Percentiles rank a stretch among this genome's conserved stretches.
These are phyloP conservation scores for Gamarada debralockiae DNA, from an alignment of 495 filamentous ascomycete genomes.

Conservation along the genomic window DNA sequence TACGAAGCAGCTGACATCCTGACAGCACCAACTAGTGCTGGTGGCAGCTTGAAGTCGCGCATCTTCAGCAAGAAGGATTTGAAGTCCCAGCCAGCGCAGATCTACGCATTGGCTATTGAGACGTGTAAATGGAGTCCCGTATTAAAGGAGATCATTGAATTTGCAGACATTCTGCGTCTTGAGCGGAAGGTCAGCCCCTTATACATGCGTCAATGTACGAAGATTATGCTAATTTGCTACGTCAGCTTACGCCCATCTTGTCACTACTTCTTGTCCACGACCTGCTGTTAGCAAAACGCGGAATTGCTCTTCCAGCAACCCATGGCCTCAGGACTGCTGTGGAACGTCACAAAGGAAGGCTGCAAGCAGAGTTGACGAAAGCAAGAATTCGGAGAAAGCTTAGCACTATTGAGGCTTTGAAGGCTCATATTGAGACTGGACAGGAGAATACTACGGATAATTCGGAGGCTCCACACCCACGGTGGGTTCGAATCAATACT, in stretches of 20 bases:
- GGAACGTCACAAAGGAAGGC: constrained; percentile 73
- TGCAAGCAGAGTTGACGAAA: constrained; percentile 77
- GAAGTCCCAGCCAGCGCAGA: constrained; percentile 72
- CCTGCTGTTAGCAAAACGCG: constrained; percentile 71
- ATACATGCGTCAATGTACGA: background rate
- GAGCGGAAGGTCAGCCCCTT: constrained; percentile 73
- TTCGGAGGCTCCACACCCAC: constrained; percentile 49
- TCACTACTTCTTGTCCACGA: constrained; percentile 85
- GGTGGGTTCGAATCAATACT: constrained; percentile 88
- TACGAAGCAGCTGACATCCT: constrained; percentile 80
- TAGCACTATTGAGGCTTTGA: constrained; percentile 58
- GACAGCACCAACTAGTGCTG: constrained; percentile 50
- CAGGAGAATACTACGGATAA: constrained; percentile 11
- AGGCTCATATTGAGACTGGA: constrained; percentile 46
- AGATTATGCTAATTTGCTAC: constrained; percentile 5
- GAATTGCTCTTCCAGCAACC: constrained; percentile 69
- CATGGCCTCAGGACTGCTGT: constrained; percentile 75
- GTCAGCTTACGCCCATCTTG: constrained; percentile 74
- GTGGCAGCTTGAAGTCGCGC: constrained; percentile 77
- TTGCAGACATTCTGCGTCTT: constrained; percentile 59
- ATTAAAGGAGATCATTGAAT: constrained; percentile 81
- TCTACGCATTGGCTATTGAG: constrained; percentile 83
- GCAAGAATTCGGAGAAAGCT: constrained; percentile 69
- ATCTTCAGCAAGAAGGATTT: constrained; percentile 67
- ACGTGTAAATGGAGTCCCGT: constrained; percentile 86